Conservation (phyloP, 2,329 filamentous ascomycete species). For the Neofusicoccum parvum region DNA sequence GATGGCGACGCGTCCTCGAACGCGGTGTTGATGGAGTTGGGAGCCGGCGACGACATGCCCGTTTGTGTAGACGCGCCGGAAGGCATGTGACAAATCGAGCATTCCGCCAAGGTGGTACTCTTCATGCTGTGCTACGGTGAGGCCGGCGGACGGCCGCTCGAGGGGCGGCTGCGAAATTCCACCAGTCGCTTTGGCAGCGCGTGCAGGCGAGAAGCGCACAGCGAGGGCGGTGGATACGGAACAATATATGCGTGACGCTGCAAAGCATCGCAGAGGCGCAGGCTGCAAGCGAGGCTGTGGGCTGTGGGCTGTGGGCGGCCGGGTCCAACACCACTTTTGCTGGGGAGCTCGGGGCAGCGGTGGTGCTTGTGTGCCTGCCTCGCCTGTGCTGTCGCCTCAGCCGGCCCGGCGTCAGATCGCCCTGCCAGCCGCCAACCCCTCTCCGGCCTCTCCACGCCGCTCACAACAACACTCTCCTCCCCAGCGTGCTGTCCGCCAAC, state of each 20-base stretch:
- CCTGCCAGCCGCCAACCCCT: constrained; percentile 16
- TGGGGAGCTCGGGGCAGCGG: constrained; percentile 8
- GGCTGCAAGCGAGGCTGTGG: not conserved
- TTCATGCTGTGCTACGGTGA: constrained; percentile 5
- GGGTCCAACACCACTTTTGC: constrained; percentile 1
- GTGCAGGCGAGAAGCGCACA: not conserved
- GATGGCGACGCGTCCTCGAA: not conserved
- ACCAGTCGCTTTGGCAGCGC: not conserved
- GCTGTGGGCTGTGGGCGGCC: not conserved
- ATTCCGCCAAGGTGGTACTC: constrained; percentile 7
- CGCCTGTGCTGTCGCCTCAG: constrained; percentile 13
- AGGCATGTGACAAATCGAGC: constrained; percentile 11
- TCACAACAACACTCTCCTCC: not conserved
- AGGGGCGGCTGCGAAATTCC: not conserved
- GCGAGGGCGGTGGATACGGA: not conserved
- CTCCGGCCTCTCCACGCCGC: constrained; percentile 7
- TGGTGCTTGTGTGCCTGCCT: constrained; percentile 1
- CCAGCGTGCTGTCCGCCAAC: constrained; percentile 1
- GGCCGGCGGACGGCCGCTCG: not conserved
- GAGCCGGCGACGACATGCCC: not conserved
- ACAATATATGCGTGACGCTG: constrained; percentile 12
- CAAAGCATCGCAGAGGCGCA: not conserved
- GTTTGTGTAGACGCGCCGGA: not conserved
- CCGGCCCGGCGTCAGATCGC: not conserved
- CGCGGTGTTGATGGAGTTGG: not conserved